Conservation (phyloP, 441 rosid species). For the Croton setiger region DNA sequence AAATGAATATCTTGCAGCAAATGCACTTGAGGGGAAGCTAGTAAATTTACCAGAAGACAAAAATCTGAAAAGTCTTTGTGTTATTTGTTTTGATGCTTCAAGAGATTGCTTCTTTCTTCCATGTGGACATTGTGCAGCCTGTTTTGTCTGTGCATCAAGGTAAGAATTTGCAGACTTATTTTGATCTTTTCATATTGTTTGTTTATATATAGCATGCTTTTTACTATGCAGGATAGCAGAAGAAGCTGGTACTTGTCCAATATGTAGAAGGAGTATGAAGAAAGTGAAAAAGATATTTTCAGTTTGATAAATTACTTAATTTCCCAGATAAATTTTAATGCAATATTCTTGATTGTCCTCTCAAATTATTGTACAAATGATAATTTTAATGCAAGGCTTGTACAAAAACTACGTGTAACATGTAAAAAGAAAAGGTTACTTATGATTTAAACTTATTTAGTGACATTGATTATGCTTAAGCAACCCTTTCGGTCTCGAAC, state of each 20-base stretch:
- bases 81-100: constrained; percentile 44
- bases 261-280: constrained; percentile 52
- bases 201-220: too few relatives aligned
- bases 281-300: constrained; percentile 52
- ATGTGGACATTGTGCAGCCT: constrained; percentile 56
- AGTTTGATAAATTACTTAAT: constrained; percentile 29
- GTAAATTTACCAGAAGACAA: constrained; percentile 32
- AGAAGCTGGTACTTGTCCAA: constrained; percentile 46
- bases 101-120: constrained; percentile 67
- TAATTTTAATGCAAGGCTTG: too few relatives aligned
- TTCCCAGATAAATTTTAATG: too few relatives aligned
- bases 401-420: too few relatives aligned
- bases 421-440: too few relatives aligned
- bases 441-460: too few relatives aligned
- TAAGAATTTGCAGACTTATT: constrained; percentile 14
- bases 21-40: constrained; percentile 23
- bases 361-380: too few relatives aligned
- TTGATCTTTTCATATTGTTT: too few relatives aligned
- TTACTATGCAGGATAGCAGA: constrained; percentile 40
- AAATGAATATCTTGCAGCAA: constrained; percentile 26
- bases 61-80: constrained; percentile 29
- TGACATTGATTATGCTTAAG: too few relatives aligned
- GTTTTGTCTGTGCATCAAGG: constrained; percentile 59
- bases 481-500: too few relatives aligned
- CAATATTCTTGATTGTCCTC: neutral